Percentiles rank a stretch among this genome's conserved stretches.
Conservation (phyloP, 140 eudicot genomes). For the Bidens hawaiensis region DNA sequence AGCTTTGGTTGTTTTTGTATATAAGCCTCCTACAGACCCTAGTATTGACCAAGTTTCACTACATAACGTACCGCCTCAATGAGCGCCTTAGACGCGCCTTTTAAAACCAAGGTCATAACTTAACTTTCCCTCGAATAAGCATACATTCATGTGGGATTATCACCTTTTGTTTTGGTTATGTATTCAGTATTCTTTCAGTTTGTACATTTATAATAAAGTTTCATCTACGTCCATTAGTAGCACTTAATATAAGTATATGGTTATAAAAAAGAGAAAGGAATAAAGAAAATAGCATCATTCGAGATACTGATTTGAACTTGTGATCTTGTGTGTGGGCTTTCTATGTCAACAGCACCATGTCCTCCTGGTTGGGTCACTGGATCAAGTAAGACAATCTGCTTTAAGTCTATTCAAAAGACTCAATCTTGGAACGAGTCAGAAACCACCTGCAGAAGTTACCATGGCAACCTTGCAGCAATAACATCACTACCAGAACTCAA, state of each 20-base stretch:
- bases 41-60: neutral
- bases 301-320: neutral
- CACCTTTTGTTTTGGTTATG: neutral
- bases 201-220: neutral
- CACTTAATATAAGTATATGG: neutral
- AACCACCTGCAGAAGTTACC: conserved; percentile 40
- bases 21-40: neutral
- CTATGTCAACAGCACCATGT: conserved; percentile 46
- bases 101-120: neutral
- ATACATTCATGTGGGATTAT: neutral
- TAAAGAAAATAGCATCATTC: neutral
- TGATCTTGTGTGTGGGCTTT: neutral
- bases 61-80: too few species aligned
- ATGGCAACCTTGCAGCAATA: conserved; percentile 67
- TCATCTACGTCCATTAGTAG: conserved; percentile 2
- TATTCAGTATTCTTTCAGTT: neutral
- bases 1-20: neutral
- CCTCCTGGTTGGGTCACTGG: conserved; percentile 59
- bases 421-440: conserved; percentile 82
- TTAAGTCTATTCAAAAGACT: conserved; percentile 21
- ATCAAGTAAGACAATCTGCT: conserved; percentile 51
- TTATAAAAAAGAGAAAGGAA: neutral
- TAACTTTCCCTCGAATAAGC: neutral
- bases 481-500: conserved; percentile 55
- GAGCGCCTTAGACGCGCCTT: neutral